Base-by-base conservation (phyloP, 1,284 basidiomycete species). In the Ceratobasidium sp. region DNA sequence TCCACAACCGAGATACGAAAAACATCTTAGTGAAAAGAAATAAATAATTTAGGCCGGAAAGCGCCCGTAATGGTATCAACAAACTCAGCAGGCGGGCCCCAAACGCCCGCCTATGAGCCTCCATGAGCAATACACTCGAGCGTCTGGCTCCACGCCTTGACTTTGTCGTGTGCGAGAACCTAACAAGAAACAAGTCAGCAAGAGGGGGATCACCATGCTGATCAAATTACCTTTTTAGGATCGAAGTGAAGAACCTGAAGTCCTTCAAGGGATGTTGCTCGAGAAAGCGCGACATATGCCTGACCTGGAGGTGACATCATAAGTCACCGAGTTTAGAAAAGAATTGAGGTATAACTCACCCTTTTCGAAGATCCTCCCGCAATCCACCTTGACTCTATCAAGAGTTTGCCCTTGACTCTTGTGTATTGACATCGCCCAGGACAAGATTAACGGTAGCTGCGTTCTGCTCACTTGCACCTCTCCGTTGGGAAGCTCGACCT, bases 361-460 rank as follows among this genome's bases (percentile, higher is more conserved):
- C 85, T 96, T 97, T 85, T 98, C 96, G 81, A 98, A 96, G 1
- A 95, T 92, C 80, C 90, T 91, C 3, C 89, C 90, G 33, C 96
- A 85, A 82, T 96, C 94, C 56, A 96, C 91, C 84, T 92, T 95
- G 74, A 97, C 94, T 28, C 93, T 89, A 77, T 96, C 92, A 23
- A 97, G 87, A 0, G 94, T 97, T 85, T 96, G 95, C 1, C 95
- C 95, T 84, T 97, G 96, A 46, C 93, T 94, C 85, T 98, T 98
- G 84, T 98, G 96, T 73, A 98, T 98, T 70, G 94, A 96, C 92
- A 96, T 94, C 0, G 95, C 95, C 95, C 94, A 96, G 0, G 94
- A 90, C n/a, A 96, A 88, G 78, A 96, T 95, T 44, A 97, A 85
- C 0, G 94, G 95, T 1, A 96, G 84, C 82, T 88, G 87, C 38